Base-by-base conservation (phyloP, 164 flowering plant species). In the Buxus sempervirens region DNA sequence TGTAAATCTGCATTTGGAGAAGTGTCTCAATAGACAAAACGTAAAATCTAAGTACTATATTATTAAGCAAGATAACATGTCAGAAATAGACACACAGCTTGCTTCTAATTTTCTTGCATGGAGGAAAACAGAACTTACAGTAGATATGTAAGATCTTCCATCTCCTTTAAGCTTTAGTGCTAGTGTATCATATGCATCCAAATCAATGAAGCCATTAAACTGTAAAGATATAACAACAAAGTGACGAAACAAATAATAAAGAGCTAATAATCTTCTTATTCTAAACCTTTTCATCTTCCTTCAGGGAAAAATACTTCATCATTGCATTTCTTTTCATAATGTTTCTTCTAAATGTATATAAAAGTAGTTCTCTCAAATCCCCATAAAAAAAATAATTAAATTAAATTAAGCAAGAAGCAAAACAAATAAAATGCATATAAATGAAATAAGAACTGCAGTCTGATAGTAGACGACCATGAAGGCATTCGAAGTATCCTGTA, bases 91-190 rank as follows among this genome's bases (percentile, higher is more conserved):
- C 6, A 36, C 12, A 51, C 16, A 8, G 15, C 25, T 24, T 49
- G 9, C 9, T 21, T 58, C 18, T 15, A 58, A 23, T 3, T 21
- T 58, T 23, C 24, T 49, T 28, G 32, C 26, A 32, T 18, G n/a
- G 41, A 55, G 64, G 62, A 53, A 60, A 22, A n/a, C 51, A 53
- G 64, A 55, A 78, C 95, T 85, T 69, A 91, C 97, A 21, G 98
- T 91, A 45, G 98, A 95, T 78, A 90, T 92, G 74, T 92, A 92
- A 77, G 88, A 90, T 81, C 99, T 84, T 58, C 99, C 99, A 79
- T 95, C 98, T 78, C 99, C 98, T 85, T 78, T 90, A 45, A 95
- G 77, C 78, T 84, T 95, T 55, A 95, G 45, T 32, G 96, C 97
- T 73, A 95, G 72, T 9, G 94, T 85, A 79, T 92, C 98, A 78